Evolutionary conservation across 306 rosid genomes (phyloP).

Genomic region (Fragaria vesca): DNA sequence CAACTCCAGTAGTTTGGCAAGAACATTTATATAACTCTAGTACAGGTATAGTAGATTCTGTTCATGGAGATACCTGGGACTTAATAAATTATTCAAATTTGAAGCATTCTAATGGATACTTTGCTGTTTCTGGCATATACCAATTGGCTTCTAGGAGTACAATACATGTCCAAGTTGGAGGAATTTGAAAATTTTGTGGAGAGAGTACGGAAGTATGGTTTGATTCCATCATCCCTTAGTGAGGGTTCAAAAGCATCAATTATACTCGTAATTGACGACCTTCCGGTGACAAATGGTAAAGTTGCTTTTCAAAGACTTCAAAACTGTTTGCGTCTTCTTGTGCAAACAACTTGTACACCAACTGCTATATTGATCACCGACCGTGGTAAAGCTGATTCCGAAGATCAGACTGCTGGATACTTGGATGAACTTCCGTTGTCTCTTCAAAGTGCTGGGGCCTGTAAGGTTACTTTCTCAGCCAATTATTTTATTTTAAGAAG

Average conservation of each 20-base stretch:
- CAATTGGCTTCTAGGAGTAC: constrained; percentile 48
- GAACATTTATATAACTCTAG: constrained; percentile 74
- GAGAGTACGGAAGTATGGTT: constrained; percentile 78
- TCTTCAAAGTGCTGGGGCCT: constrained; percentile 88
- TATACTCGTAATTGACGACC: constrained; percentile 83
- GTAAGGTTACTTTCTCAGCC: constrained; percentile 83
- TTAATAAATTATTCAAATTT: constrained; percentile 15
- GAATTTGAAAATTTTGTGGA: constrained; percentile 85
- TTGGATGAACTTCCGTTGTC: constrained; percentile 60
- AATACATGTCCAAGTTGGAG: constrained; percentile 81
- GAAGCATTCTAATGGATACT: constrained; percentile 16
- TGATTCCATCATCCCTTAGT: constrained; percentile 43
- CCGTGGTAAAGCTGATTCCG: constrained; percentile 66
- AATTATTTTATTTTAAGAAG: constrained; percentile 17
- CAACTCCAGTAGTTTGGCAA: constrained; percentile 91
- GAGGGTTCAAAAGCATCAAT: constrained; percentile 58
- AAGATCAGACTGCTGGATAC: constrained; percentile 49
- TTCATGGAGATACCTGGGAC: neutral
- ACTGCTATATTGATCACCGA: constrained; percentile 77
- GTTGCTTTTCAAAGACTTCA: constrained; percentile 63
- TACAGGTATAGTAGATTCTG: constrained; percentile 47
- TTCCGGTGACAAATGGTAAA: constrained; percentile 71
- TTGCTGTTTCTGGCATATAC: constrained; percentile 20
- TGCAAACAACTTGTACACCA: constrained; percentile 65
- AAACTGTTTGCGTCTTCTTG: constrained; percentile 64